These are phyloP conservation scores for Alternaria sp. DNA, from an alignment of 2,329 filamentous ascomycete species.

Conservation along the genomic window DNA sequence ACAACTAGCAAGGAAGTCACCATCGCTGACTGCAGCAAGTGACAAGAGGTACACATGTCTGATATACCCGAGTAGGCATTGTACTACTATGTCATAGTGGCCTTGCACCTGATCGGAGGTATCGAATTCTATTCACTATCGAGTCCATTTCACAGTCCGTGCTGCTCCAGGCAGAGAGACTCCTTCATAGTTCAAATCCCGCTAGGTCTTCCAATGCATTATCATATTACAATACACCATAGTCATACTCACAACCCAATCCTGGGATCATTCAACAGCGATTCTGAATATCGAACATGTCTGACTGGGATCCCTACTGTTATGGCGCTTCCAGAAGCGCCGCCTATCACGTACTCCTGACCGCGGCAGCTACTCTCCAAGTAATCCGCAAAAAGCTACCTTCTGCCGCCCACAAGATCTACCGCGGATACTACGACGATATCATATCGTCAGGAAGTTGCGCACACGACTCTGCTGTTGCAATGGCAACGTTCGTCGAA, in stretches of 20 bases:
- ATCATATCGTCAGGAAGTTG: neutral
- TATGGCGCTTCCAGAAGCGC: neutral
- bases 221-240: neutral
- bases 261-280: rapidly evolving
- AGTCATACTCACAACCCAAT: neutral
- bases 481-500: neutral
- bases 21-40: neutral
- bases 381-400: neutral
- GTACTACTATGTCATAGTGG: neutral
- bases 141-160: neutral
- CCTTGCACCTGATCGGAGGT: neutral
- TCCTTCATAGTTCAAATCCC: neutral
- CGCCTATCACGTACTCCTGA: neutral
- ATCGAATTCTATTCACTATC: neutral
- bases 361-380: neutral
- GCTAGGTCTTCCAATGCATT: neutral
- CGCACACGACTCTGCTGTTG: neutral
- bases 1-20: neutral
- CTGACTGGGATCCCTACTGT: neutral
- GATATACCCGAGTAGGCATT: neutral
- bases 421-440: constrained; percentile 2
- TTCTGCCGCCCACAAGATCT: neutral
- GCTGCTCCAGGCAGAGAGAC: neutral
- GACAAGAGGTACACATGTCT: neutral
- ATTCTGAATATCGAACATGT: neutral